Evolutionary conservation across 1,284 basidiomycete species (phyloP).

Genomic region (Farysia itapuensis): DNA sequence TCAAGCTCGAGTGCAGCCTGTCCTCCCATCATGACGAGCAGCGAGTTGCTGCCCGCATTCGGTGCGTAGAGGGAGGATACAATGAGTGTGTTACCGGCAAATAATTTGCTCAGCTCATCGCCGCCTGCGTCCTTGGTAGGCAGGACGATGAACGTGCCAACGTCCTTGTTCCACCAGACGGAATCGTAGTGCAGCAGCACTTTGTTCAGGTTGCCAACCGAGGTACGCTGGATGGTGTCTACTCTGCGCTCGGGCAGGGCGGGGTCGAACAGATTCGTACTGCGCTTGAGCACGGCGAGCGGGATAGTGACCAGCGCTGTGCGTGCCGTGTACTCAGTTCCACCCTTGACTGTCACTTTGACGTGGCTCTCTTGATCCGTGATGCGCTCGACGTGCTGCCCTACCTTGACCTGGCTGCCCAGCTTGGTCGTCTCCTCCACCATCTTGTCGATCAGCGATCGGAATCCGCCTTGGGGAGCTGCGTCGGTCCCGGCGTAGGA

Average conservation of each 20-base stretch:
- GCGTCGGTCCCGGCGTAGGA: slow-evolving; percentile 63
- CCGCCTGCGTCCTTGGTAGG: slow-evolving; percentile 25
- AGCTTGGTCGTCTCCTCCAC: slow-evolving; percentile 54
- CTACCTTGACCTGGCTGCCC: slow-evolving; percentile 60
- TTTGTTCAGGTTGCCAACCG: slow-evolving; percentile 51
- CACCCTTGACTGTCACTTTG: slow-evolving; percentile 26
- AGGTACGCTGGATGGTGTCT: slow-evolving; percentile 52
- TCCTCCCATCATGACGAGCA: slow-evolving; percentile 62
- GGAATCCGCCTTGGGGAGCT: slow-evolving; percentile 64
- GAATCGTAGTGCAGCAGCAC: slow-evolving; percentile 61
- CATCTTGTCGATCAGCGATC: slow-evolving; percentile 57
- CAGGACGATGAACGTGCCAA: slow-evolving; percentile 62
- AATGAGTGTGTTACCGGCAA: slow-evolving; percentile 55
- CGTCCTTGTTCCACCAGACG: slow-evolving; percentile 63
- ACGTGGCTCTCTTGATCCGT: slow-evolving; percentile 7
- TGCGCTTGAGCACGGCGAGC: slow-evolving; percentile 59
- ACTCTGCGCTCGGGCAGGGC: slow-evolving; percentile 51
- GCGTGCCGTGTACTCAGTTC: slow-evolving; percentile 38
- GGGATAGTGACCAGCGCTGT: slow-evolving; percentile 59
- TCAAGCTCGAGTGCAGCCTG: slow-evolving; percentile 52
- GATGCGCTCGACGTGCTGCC: slow-evolving; percentile 40
- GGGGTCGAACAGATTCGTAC: slow-evolving; percentile 53
- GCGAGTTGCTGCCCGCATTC: slow-evolving; percentile 39
- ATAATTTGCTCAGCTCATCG: slow-evolving; percentile 27
- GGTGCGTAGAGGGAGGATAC: slow-evolving; percentile 53